Percentiles rank a stretch among this genome's conserved stretches.
Conservation (phyloP, 1,139 yeast species). For the Sugiyamaella paludigena region DNA sequence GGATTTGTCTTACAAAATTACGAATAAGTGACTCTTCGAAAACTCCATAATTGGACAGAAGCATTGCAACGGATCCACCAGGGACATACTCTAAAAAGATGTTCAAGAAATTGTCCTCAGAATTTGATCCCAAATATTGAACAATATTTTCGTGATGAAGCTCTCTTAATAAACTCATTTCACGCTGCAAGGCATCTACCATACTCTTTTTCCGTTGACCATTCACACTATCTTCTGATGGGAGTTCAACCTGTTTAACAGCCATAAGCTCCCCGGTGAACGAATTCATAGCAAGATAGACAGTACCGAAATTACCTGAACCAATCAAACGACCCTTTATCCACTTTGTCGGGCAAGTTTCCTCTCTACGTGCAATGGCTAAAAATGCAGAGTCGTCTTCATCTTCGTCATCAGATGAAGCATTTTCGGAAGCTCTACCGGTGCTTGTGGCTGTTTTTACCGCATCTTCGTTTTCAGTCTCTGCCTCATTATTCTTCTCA, state of each 20-base stretch:
- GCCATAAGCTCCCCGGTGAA: conserved; percentile 96
- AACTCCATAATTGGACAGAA: conserved; percentile 84
- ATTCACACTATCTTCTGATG: conserved; percentile 40
- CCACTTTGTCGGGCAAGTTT: conserved; percentile 75
- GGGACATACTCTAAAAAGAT: conserved; percentile 94
- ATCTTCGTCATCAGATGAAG: conserved; percentile 16
- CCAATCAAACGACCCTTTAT: conserved; percentile 91
- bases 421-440: not conserved
- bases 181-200: conserved; percentile 83
- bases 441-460: no score
- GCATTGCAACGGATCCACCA: conserved; percentile 90
- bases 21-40: conserved; percentile 87
- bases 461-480: not conserved
- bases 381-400: conserved; percentile 35
- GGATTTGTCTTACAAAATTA: conserved; percentile 78
- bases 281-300: conserved; percentile 87
- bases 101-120: conserved; percentile 62
- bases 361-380: conserved; percentile 48
- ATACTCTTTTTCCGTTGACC: conserved; percentile 54
- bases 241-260: conserved; percentile 84
- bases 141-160: conserved; percentile 91
- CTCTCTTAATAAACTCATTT: conserved; percentile 73
- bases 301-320: conserved; percentile 92
- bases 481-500: not conserved
- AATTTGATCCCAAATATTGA: conserved; percentile 82